Conservation (phyloP, 257 asterid genomes). For the Solanum medicagineum region DNA sequence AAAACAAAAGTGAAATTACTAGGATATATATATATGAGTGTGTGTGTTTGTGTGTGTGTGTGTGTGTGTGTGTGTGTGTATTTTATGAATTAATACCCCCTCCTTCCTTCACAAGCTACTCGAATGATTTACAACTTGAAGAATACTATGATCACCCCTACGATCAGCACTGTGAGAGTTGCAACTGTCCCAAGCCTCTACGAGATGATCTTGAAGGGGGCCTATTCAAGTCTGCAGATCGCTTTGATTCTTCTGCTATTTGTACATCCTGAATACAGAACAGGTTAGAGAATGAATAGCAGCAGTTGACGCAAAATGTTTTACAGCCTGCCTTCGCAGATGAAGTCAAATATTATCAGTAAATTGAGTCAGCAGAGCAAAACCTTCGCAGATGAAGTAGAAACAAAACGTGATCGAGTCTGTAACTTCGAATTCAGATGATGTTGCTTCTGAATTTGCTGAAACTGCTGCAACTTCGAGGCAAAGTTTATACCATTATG, state of each 20-base stretch:
- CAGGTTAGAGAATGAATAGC: not conserved
- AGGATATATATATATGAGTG: not conserved
- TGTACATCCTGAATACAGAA: conserved; percentile 44
- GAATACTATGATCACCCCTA: conserved; percentile 16
- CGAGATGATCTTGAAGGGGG: conserved; percentile 62
- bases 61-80: too few relatives aligned
- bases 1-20: conserved; percentile 29
- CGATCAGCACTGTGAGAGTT: conserved; percentile 27
- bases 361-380: not conserved
- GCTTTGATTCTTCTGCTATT: conserved; percentile 46
- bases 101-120: conserved; percentile 29
- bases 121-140: conserved; percentile 53
- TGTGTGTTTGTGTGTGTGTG: fast-evolving
- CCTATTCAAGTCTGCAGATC: conserved; percentile 32
- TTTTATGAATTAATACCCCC: not conserved
- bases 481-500: conserved; percentile 55
- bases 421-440: conserved; percentile 44
- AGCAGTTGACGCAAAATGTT: not conserved
- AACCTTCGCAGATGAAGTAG: conserved; percentile 56
- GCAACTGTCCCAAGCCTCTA: conserved; percentile 55
- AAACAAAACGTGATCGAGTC: conserved; percentile 31
- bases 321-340: not conserved
- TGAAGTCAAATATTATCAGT: not conserved
- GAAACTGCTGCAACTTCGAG: conserved; percentile 61
- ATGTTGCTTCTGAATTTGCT: conserved; percentile 69